These are phyloP conservation scores for Quercus gilva DNA, from an alignment of 306 rosid genomes.

Conservation along the genomic window DNA sequence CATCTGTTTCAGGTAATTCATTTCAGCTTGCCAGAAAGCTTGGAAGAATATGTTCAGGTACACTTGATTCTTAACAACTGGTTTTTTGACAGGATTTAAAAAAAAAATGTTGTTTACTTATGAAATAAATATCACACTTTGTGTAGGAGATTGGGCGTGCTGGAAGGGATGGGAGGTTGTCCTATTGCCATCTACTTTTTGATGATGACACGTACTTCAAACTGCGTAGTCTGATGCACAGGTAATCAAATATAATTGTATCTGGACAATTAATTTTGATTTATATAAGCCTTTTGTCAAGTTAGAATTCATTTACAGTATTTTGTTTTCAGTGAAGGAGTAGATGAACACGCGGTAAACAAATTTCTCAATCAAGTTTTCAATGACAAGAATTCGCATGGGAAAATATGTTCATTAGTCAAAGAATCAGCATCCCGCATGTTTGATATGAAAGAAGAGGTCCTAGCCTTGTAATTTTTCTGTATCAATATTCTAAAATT, in stretches of 20 bases:
- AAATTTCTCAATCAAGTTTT: constrained; percentile 75
- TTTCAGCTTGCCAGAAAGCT: constrained; percentile 91
- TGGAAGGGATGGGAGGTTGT: constrained; percentile 87
- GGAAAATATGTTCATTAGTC: constrained; percentile 61
- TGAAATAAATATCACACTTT: constrained; percentile 18
- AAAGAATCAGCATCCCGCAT: constrained; percentile 84
- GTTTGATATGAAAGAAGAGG: constrained; percentile 97
- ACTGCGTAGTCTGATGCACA: constrained; percentile 85
- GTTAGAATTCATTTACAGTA: constrained; percentile 4
- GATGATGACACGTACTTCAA: constrained; percentile 72
- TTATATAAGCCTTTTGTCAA: background rate
- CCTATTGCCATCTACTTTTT: constrained; percentile 79
- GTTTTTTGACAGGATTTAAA: constrained; percentile 5
- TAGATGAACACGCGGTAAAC: constrained; percentile 76
- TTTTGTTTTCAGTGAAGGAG: constrained; percentile 76
- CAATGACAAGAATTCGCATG: constrained; percentile 44
- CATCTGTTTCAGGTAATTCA: constrained; percentile 76
- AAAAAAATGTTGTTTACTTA: constrained; percentile 5
- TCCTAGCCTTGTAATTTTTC: constrained; percentile 34
- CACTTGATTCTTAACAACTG: constrained; percentile 21
- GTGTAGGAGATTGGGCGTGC: constrained; percentile 91
- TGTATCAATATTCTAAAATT: constrained; percentile 26
- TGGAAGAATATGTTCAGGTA: constrained; percentile 96
- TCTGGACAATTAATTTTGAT: background rate
- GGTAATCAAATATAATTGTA: constrained; percentile 39